phyloP scores from a whole-genome alignment of 208 protist species.

The Trichomonas tenax region DNA sequence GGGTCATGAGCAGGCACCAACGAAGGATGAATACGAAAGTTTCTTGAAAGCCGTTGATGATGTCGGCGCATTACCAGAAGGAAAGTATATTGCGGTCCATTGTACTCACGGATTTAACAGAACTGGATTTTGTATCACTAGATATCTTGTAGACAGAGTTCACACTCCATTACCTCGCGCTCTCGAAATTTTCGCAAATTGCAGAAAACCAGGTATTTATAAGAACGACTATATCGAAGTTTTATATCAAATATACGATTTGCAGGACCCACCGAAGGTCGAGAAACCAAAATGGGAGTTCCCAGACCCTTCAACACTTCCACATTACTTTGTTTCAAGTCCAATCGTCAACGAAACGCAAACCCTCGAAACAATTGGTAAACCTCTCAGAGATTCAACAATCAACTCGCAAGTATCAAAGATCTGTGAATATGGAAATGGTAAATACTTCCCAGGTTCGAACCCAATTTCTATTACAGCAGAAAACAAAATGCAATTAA shows the following conservation, averaged over 20 bases:
- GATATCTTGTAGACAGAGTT: not conserved
- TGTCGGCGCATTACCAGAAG: not conserved
- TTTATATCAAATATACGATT: not conserved
- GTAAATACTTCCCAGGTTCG: not conserved
- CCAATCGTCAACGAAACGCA: not conserved
- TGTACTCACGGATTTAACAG: slow-evolving; percentile 12
- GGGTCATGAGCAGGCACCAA: not conserved
- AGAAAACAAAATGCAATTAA: not conserved
- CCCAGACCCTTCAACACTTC: not conserved
- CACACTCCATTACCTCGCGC: not conserved
- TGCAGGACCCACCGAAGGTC: not conserved
- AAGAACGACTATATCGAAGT: not conserved
- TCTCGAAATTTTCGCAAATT: not conserved
- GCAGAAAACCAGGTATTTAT: not conserved
- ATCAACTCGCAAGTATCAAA: not conserved
- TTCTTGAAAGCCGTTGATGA: not conserved
- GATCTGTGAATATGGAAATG: not conserved
- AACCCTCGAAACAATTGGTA: not conserved
- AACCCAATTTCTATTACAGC: not conserved
- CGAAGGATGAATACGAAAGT: not conserved
- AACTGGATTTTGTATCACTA: not conserved
- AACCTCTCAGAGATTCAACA: too few species aligned
- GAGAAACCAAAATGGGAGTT: not conserved
- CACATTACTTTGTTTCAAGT: not conserved
- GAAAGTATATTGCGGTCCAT: not conserved